Base-by-base conservation (phyloP, 257 asterid genomes). In the Galeopsis tetrahit region DNA sequence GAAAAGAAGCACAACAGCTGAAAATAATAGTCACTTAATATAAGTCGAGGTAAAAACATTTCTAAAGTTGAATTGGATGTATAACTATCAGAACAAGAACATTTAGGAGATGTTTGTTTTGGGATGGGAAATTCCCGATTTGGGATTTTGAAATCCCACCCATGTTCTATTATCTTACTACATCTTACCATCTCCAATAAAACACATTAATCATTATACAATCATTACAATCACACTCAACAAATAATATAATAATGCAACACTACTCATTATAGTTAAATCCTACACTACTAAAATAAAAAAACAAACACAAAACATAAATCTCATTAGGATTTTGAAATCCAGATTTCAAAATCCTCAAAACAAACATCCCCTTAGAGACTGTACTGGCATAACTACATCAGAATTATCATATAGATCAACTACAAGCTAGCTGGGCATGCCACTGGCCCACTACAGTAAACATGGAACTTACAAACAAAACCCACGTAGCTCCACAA, bases 1-100 rank as follows among this genome's bases (percentile, higher is more conserved):
- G 15, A 55, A 58, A 31, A 72, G n/a, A 42, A 58, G 40, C 44
- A 53, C n/a, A 39, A 4, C 42, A 31, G 63, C 57, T 59, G 73
- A 7, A 33, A 28, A 42, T 6, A 40, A 32, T 52, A 53, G 34
- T 36, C 36, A 34, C 49, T 51, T 13, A 21, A 21, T 21, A 21
- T 21, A 21, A 21, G 28, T 21, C 49, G 11, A 58, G 11, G 5
- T 7, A 70, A 59, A 13, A 64, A n/a, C 59, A 31, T 10, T 65
- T 42, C 15, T 15, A 11, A 35, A 68, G 65, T 58, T 31, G 53
- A 35, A 58, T 21, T 66, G 13, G 35, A 35, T 35, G 35, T 13
- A 43, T 7, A 35, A 9, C 4, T 7, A 56, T 33, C 36, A 35
- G 42, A 67, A 75, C 36, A 38, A 52, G 33, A 11, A 7, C 43